A percentile compares a stretch with the other conserved stretches of the same genome.
phyloP scores from a whole-genome alignment of 345 rosid species.

The Boechera stricta region DNA sequence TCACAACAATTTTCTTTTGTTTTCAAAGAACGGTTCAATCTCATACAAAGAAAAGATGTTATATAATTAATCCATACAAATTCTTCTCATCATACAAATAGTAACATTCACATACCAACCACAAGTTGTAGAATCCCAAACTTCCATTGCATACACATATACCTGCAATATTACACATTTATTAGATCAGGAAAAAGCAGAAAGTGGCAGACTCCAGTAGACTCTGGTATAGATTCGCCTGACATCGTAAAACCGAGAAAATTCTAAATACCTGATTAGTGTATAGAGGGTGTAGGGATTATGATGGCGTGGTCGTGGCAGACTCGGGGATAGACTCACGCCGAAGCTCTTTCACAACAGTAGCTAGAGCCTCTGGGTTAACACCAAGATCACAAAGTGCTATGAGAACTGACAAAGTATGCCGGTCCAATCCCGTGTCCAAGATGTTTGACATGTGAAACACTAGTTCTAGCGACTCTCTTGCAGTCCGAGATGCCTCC shows the following conservation, averaged over 20 bases:
- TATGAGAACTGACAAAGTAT: slow-evolving; percentile 45
- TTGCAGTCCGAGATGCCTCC: slow-evolving; percentile 46
- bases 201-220: background rate
- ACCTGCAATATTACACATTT: too few species aligned
- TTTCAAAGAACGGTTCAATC: too few species aligned
- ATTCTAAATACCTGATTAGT: slow-evolving; percentile 19
- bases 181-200: background rate
- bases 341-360: slow-evolving; percentile 50
- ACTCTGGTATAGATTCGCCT: background rate
- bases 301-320: background rate
- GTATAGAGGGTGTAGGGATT: background rate
- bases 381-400: slow-evolving; percentile 53
- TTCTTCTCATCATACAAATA: too few species aligned
- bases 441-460: slow-evolving; percentile 50
- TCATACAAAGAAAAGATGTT: too few species aligned
- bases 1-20: too few species aligned
- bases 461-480: slow-evolving; percentile 48
- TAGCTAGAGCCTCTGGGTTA: slow-evolving; percentile 51
- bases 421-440: slow-evolving; percentile 45
- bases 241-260: background rate
- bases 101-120: too few species aligned
- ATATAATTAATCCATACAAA: too few species aligned
- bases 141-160: too few species aligned
- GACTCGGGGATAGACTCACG: slow-evolving; percentile 4
- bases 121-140: too few species aligned